phyloP scores from a whole-genome alignment of 2,329 filamentous ascomycete species.

The Colletotrichum sojae region DNA sequence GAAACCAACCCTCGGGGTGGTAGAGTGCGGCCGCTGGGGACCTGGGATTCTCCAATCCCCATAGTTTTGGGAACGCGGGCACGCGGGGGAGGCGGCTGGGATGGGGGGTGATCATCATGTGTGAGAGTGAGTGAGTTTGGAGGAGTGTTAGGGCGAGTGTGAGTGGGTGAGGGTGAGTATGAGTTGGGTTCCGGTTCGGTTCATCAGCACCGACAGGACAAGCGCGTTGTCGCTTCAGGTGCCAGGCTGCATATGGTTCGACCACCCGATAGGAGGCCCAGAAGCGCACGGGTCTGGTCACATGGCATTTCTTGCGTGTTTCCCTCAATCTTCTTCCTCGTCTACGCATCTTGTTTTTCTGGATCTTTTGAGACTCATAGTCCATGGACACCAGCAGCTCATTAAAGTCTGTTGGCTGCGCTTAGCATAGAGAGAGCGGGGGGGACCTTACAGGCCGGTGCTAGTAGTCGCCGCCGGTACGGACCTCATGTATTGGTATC shows the following conservation, averaged over 20 bases:
- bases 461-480: no score
- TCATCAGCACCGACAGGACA: slow-evolving; percentile 23
- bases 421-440: background rate
- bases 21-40: background rate
- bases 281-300: slow-evolving; percentile 9
- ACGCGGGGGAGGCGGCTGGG: slow-evolving; percentile 36
- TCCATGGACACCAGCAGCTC: background rate
- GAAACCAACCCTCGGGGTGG: background rate
- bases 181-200: slow-evolving; percentile 18
- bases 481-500: no score
- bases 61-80: slow-evolving; percentile 30
- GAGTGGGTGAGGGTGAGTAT: background rate
- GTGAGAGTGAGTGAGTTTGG: no score
- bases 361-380: background rate
- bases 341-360: rapidly evolving
- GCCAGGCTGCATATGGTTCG: slow-evolving; percentile 11
- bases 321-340: background rate
- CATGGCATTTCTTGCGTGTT: background rate
- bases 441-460: background rate
- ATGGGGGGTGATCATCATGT: background rate
- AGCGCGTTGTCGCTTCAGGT: background rate
- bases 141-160: background rate
- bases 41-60: slow-evolving; percentile 36
- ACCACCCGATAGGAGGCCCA: slow-evolving; percentile 11
- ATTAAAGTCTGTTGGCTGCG: slow-evolving; percentile 25